These are phyloP conservation scores for Xerocomellus intermedius DNA, from an alignment of 768 basidiomycete genomes.

Conservation along the genomic window DNA sequence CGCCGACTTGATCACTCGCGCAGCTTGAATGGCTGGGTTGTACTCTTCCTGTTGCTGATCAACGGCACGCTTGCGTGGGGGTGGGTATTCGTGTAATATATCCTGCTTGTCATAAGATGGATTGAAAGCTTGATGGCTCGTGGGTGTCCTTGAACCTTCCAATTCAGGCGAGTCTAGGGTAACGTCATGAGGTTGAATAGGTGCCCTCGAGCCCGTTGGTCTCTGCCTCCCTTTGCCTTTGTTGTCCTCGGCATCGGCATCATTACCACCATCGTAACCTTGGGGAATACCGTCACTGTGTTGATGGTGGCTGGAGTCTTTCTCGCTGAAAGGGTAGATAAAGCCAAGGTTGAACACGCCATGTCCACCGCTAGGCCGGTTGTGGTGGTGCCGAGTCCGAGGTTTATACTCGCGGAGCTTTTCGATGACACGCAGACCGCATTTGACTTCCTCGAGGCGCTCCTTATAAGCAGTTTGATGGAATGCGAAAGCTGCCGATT, in stretches of 20 bases:
- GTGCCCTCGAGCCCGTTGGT: slow-evolving; percentile 1
- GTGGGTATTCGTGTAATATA: slow-evolving; percentile 41
- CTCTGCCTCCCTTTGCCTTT: slow-evolving; percentile 33
- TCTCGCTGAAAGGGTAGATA: slow-evolving; percentile 42
- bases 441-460: slow-evolving; percentile 56
- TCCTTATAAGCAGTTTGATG: slow-evolving; percentile 77
- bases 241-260: slow-evolving; percentile 31
- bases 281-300: slow-evolving; percentile 19
- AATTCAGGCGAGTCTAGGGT: slow-evolving; percentile 5
- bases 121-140: not conserved
- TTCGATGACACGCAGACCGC: slow-evolving; percentile 60
- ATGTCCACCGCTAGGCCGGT: slow-evolving; percentile 38
- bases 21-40: slow-evolving; percentile 52
- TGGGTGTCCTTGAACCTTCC: slow-evolving; percentile 13
- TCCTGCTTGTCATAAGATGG: slow-evolving; percentile 7
- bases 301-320: slow-evolving; percentile 37
- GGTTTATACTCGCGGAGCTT: slow-evolving; percentile 66
- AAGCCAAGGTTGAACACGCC: slow-evolving; percentile 39
- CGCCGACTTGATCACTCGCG: slow-evolving; percentile 64
- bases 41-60: slow-evolving; percentile 33
- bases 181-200: slow-evolving; percentile 1
- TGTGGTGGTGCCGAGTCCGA: slow-evolving; percentile 29
- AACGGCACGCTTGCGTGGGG: slow-evolving; percentile 21
- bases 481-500: slow-evolving; percentile 59
- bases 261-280: slow-evolving; percentile 30